A percentile compares a stretch with the other conserved stretches of the same genome.
These are phyloP conservation scores for Alternaria sp. DNA, from an alignment of 2,329 filamentous ascomycete genomes.

Conservation along the genomic window DNA sequence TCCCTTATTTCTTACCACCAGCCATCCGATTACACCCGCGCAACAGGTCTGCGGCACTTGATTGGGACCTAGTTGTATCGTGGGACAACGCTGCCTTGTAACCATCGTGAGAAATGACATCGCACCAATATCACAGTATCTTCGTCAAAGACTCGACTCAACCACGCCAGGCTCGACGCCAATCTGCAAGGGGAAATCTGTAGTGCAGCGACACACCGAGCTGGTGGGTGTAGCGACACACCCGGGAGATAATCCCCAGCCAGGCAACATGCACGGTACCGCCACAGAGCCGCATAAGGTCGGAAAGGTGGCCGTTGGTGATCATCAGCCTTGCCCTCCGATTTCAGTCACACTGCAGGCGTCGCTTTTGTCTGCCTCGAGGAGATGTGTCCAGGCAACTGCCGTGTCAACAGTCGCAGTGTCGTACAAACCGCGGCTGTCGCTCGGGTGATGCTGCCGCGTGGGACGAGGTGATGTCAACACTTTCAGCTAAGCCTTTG, in stretches of 20 bases:
- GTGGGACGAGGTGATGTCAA: not conserved
- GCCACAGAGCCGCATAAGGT: not conserved
- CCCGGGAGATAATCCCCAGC: not conserved
- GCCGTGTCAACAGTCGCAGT: not conserved
- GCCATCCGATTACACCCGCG: not conserved
- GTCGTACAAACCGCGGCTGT: not conserved
- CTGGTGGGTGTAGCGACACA: not conserved
- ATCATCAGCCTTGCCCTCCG: not conserved
- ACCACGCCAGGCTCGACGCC: too few relatives aligned
- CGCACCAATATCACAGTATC: not conserved
- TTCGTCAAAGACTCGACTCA: not conserved
- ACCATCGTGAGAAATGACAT: not conserved
- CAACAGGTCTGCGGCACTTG: not conserved
- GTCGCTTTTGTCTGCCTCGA: not conserved
- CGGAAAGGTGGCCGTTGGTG: not conserved
- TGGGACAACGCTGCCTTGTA: not conserved
- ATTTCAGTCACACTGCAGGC: not conserved
- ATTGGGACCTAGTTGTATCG: not conserved
- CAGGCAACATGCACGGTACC: not conserved
- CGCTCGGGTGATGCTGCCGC: not conserved
- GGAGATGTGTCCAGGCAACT: not conserved
- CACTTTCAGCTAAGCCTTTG: not conserved
- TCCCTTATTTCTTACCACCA: not conserved
- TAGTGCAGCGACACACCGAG: not conserved
- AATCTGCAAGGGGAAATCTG: not conserved